Conservation (phyloP, 208 protist species). For the Vickermania ingenoplastis region DNA sequence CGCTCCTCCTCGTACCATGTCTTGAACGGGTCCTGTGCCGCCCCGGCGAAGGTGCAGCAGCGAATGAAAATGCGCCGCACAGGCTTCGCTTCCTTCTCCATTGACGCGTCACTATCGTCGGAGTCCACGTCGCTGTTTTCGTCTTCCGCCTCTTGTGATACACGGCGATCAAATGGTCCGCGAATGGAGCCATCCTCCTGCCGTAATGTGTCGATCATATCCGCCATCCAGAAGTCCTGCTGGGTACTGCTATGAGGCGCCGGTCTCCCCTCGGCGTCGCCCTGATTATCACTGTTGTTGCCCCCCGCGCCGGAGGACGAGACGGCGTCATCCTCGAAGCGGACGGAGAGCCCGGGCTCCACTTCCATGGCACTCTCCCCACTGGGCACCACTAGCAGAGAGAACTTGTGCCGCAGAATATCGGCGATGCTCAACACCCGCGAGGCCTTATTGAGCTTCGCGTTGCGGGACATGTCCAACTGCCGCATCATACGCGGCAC, state of each 20-base stretch:
- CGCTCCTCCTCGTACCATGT: not conserved
- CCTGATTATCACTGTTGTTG: not conserved
- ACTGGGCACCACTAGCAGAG: slow-evolving; percentile 24
- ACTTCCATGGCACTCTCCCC: slow-evolving; percentile 48
- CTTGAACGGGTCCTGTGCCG: not conserved
- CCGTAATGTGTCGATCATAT: not conserved
- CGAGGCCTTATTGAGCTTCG: not conserved
- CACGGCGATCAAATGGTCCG: not conserved
- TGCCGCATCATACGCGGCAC: not conserved
- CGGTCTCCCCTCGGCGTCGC: not conserved
- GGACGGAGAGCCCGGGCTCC: slow-evolving; percentile 65
- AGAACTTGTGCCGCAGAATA: slow-evolving; percentile 14
- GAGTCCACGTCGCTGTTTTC: not conserved
- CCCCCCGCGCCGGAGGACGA: not conserved
- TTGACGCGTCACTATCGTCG: not conserved
- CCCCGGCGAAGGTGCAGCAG: not conserved
- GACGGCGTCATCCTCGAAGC: not conserved
- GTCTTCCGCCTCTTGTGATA: not conserved
- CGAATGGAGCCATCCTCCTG: not conserved
- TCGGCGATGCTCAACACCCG: not conserved
- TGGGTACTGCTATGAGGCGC: not conserved
- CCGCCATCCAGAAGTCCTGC: not conserved
- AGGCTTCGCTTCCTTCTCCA: not conserved
- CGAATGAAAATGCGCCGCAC: not conserved
- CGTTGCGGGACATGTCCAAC: not conserved